Percentiles rank a stretch among this genome's conserved stretches.
Evolutionary conservation across 257 asterid species (phyloP).

Genomic region (Thymus mandschuricus): DNA sequence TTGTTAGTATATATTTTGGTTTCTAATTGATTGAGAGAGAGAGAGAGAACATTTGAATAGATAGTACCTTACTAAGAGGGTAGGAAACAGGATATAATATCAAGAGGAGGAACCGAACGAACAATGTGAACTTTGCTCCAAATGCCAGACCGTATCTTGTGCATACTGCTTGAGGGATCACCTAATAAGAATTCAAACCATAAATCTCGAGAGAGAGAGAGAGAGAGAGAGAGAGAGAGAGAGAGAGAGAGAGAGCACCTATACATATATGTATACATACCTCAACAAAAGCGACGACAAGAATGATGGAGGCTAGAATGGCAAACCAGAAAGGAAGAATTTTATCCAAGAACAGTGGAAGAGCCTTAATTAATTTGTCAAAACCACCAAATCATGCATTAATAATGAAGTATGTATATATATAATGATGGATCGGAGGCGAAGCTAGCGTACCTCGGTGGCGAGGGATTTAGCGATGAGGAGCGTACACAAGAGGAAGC

Average conservation of each 20-base stretch:
- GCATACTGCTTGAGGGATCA: slow-evolving; percentile 57
- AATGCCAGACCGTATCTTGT: slow-evolving; percentile 63
- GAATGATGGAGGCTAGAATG: slow-evolving; percentile 37
- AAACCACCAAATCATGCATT: not conserved
- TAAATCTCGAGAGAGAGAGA: not conserved
- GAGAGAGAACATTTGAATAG: too few species aligned
- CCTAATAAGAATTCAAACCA: slow-evolving; percentile 14
- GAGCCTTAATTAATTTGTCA: slow-evolving; percentile 32
- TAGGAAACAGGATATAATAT: slow-evolving; percentile 54
- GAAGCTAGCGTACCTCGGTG: slow-evolving; percentile 32
- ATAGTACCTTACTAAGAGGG: slow-evolving; percentile 75
- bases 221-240: too few species aligned
- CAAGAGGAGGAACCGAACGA: slow-evolving; percentile 59
- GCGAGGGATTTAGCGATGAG: slow-evolving; percentile 48
- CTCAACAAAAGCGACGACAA: slow-evolving; percentile 47
- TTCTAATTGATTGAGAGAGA: not conserved
- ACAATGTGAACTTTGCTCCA: slow-evolving; percentile 55
- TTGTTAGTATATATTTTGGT: not conserved
- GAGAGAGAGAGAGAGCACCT: not conserved
- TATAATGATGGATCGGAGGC: too few species aligned
- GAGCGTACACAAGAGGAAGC: slow-evolving; percentile 43
- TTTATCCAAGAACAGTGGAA: slow-evolving; percentile 45
- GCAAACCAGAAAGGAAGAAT: slow-evolving; percentile 41
- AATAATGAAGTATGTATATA: too few species aligned
- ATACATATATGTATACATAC: slow-evolving; percentile 9